Evolutionary conservation across 2,329 filamentous ascomycete genomes (phyloP), one percentile per base, ranked within the genome.

Genomic region (Claviceps quebecensis): DNA sequence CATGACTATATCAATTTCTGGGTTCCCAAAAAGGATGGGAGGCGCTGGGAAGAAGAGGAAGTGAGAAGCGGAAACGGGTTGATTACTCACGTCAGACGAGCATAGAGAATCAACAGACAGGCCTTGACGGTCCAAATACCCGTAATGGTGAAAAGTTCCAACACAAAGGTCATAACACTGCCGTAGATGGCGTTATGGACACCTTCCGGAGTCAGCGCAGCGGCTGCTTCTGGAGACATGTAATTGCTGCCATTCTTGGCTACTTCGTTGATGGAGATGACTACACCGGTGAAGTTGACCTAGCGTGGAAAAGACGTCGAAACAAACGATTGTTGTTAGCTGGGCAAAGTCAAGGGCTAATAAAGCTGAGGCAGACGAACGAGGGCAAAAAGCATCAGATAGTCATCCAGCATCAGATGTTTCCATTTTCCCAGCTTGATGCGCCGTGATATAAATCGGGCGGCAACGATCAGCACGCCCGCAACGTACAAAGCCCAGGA

Each of bases 381-480:
- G 19, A 74, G 64, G 7, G 73, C 70, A 51, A 78, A 65, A 8
- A 74, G 43, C 76, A 81, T 81, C 23, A 77, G 64, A 58, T 72
- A 79, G 58, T 82, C 78, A 56, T 81, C 78, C 26, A 72, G 58
- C 57, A 76, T 73, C n/a, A 78, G 69, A 6, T 66, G 66, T 43
- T 63, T 67, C 56, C 71, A 63, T 40, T 72, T 69, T 16, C 73
- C 69, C 34, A 79, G 58, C 48, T 63, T 64, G 17, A 69, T 58
- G 1, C 64, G 61, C 14, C 66, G 58, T 7, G 67, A 64, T 38
- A 60, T 46, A 56, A 64, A 38, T 4, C 62, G 59, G 17, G 57
- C 59, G 2, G 22, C 52, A 11, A 65, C 62, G 3, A 62, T 46
- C 4, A 58, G 36, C 5, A 64, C 55, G 5, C 62, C 62, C 43